Evolutionary conservation across 257 asterid species (phyloP), one percentile per base, ranked within the genome.

Genomic region (Solanum sparsipilum): DNA sequence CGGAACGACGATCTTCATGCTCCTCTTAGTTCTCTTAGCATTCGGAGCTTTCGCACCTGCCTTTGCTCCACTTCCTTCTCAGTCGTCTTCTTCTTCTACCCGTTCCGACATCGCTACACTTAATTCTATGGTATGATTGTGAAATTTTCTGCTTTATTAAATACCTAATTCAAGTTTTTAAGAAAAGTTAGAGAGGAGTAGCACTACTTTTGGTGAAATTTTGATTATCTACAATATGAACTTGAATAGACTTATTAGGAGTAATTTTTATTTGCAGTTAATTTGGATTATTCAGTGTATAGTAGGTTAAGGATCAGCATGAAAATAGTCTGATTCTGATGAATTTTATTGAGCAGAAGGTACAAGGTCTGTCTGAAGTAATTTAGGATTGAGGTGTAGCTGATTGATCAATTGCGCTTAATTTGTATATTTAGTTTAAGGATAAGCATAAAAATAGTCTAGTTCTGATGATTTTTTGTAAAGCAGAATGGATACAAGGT

Each of bases 11-110:
- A 41, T 87, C 13, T 88, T 93, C 60, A 31, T 92, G 1, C 86
- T 92, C 88, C 89, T 92, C 63, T 75, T 93, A 76, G 76, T 89
- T 83, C 90, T 93, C 46, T 87, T 91, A 65, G 90, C 90, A 15
- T 89, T 95, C 89, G 94, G 88, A 79, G 90, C 92, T 83, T 85
- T 92, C 18, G 88, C 89, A 6, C 92, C 88, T 35, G 88, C 88
- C n/a, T 92, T 93, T 83, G 93, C 94, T 88, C 94, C 94, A 10
- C 93, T 93, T 88, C 96, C 96, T 39, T 90, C 96, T n/a, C 86
- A 88, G 86, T 81, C 44, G 34, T 87, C 91, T 82, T 86, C 38
- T 44, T 73, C 91, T 79, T 88, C 46, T 34, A 34, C 36, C 36
- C 92, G 48, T 63, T 87, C 90, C 74, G 88, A 88, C 76, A 86